Evolutionary conservation across 306 rosid genomes (phyloP).

Genomic region (Quercus berberidifolia): DNA sequence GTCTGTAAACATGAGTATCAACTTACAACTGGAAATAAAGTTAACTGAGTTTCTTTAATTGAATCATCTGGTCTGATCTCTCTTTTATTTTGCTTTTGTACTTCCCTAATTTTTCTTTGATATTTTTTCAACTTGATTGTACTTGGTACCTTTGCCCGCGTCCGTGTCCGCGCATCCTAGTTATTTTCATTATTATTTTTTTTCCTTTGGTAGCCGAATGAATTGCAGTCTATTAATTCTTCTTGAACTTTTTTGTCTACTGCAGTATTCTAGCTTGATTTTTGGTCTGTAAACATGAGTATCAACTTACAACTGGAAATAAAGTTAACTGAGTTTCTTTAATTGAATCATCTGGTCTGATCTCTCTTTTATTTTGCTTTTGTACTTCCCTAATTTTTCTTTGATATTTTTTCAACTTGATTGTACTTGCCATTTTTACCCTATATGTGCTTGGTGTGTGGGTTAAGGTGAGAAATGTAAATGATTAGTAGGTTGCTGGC

Average conservation of each 20-base stretch:
- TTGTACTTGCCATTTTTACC: conserved; percentile 64
- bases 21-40: neutral
- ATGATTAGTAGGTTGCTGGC: conserved; percentile 70
- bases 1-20: neutral
- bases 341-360: too few relatives aligned
- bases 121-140: conserved; percentile 32
- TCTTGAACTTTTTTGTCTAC: neutral
- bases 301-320: neutral
- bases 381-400: conserved; percentile 5
- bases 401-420: conserved; percentile 18
- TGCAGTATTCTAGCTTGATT: neutral
- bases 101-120: neutral
- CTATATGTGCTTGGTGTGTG: conserved; percentile 72
- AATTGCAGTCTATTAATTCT: neutral
- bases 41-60: too few relatives aligned
- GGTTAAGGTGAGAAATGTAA: conserved; percentile 86
- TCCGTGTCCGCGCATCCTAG: too few relatives aligned
- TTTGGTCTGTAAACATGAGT: neutral
- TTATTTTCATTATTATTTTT: neutral
- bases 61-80: too few relatives aligned
- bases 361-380: conserved; percentile 35
- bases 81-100: conserved; percentile 39
- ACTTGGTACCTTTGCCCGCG: neutral
- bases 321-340: too few relatives aligned
- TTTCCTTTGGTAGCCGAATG: neutral